These are phyloP conservation scores for Candida chilensis DNA, from an alignment of 805 yeast genomes.

Conservation along the genomic window DNA sequence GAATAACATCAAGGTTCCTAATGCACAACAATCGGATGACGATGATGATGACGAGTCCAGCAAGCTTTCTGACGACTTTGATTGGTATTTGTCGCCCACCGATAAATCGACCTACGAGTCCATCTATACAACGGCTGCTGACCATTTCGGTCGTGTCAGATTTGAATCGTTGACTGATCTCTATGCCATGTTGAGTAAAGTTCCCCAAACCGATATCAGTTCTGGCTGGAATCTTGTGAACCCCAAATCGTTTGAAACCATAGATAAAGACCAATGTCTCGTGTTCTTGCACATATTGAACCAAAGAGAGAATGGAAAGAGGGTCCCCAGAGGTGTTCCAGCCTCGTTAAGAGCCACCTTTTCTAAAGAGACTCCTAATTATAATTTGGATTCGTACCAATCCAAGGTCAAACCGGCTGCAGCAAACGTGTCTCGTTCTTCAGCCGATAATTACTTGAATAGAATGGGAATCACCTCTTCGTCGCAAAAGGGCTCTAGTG, in stretches of 20 bases:
- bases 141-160: slow-evolving; percentile 69
- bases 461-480: slow-evolving; percentile 44
- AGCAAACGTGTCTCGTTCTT: slow-evolving; percentile 7
- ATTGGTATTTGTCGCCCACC: slow-evolving; percentile 93
- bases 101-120: slow-evolving; percentile 75
- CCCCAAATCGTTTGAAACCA: slow-evolving; percentile 78
- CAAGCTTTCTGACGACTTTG: slow-evolving; percentile 58
- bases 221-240: slow-evolving; percentile 94
- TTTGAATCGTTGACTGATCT: slow-evolving; percentile 65
- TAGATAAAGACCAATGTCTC: slow-evolving; percentile 87
- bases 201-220: slow-evolving; percentile 78
- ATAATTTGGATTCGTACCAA: slow-evolving; percentile 32
- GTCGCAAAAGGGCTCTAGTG: slow-evolving; percentile 25
- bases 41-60: slow-evolving; percentile 60
- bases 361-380: slow-evolving; percentile 74
- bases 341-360: slow-evolving; percentile 86
- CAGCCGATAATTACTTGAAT: slow-evolving; percentile 46
- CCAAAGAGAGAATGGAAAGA: slow-evolving; percentile 76
- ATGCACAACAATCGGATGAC: slow-evolving; percentile 7
- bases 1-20: slow-evolving; percentile 7
- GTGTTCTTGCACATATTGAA: slow-evolving; percentile 87
- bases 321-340: slow-evolving; percentile 93
- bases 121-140: slow-evolving; percentile 66
- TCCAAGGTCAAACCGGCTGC: slow-evolving; percentile 5
- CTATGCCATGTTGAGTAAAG: slow-evolving; percentile 56